Conservation (phyloP, 805 yeast genomes). For the Ogataea naganishii region DNA sequence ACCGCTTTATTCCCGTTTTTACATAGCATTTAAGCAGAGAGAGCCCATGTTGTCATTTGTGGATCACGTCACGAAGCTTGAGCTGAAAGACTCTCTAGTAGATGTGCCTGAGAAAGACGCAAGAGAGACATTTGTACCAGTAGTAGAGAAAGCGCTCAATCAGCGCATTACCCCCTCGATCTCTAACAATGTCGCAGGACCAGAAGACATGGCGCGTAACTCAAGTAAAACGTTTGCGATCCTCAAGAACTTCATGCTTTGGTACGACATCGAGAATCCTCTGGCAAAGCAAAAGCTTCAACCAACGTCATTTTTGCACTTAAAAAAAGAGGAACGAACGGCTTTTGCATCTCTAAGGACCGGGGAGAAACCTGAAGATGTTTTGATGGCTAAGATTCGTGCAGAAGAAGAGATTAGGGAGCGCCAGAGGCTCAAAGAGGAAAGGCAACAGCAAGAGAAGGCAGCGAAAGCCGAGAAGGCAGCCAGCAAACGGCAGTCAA, state of each 20-base stretch:
- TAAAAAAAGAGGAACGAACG: too few species aligned
- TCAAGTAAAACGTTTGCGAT: background rate
- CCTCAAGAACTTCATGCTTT: too few species aligned
- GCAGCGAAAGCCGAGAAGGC: constrained; percentile 6
- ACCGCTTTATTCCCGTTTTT: constrained; percentile 33
- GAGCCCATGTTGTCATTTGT: constrained; percentile 20
- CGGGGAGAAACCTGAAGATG: too few species aligned
- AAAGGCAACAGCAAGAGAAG: constrained; percentile 9
- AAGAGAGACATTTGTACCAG: constrained; percentile 25
- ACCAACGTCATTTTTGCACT: too few species aligned
- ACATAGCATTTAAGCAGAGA: constrained; percentile 26
- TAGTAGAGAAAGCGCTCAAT: constrained; percentile 27
- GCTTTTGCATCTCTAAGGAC: too few species aligned
- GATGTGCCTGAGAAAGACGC: constrained; percentile 19
- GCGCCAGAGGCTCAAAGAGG: too few species aligned
- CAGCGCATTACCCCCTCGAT: too few species aligned
- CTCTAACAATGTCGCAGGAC: background rate
- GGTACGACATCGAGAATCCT: too few species aligned
- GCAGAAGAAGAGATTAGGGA: too few species aligned
- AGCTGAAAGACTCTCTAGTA: constrained; percentile 14
- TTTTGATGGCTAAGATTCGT: too few species aligned
- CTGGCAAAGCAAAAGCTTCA: too few species aligned
- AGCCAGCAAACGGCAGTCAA: constrained; percentile 7
- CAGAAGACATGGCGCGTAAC: background rate
- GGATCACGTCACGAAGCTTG: constrained; percentile 13